phyloP scores from a whole-genome alignment of 352 stramenopile genomes.

The Pythium utonaiense region DNA sequence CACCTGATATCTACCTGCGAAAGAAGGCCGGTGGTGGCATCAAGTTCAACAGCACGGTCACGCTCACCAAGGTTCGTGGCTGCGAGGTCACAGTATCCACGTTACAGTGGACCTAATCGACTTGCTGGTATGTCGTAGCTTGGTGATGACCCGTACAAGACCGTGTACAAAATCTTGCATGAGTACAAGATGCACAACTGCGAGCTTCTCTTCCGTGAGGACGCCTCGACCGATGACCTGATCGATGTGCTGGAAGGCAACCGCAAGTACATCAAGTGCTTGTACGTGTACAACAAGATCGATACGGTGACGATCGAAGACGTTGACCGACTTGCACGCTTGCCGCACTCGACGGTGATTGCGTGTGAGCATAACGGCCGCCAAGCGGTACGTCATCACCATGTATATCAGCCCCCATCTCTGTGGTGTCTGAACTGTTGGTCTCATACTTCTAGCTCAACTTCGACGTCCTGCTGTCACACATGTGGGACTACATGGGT shows the following conservation, averaged over 20 bases:
- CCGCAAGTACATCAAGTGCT: slow-evolving; percentile 98
- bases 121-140: slow-evolving; percentile 40
- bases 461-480: slow-evolving; percentile 91
- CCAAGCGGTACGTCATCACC: slow-evolving; percentile 50
- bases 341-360: slow-evolving; percentile 96
- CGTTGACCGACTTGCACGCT: slow-evolving; percentile 94
- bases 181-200: slow-evolving; percentile 99
- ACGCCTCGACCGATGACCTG: slow-evolving; percentile 96
- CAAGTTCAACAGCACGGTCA: slow-evolving; percentile 95
- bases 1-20: slow-evolving; percentile 96
- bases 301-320: slow-evolving; percentile 99
- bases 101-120: too few species aligned
- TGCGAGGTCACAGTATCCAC: too few species aligned
- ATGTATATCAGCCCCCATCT: too few species aligned
- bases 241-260: slow-evolving; percentile 99
- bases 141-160: slow-evolving; percentile 85
- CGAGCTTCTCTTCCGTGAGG: slow-evolving; percentile 96
- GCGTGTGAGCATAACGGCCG: slow-evolving; percentile 85
- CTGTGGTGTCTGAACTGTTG: too few species aligned
- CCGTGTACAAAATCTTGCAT: slow-evolving; percentile 88
- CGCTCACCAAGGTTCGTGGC: slow-evolving; percentile 87
- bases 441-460: slow-evolving; percentile 83
- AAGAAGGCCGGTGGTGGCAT: slow-evolving; percentile 94
- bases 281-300: slow-evolving; percentile 99
- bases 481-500: slow-evolving; percentile 91